Evolutionary conservation across 257 asterid genomes (phyloP), one percentile per base, ranked within the genome.

Genomic region (Jaltomata sinuosa): DNA sequence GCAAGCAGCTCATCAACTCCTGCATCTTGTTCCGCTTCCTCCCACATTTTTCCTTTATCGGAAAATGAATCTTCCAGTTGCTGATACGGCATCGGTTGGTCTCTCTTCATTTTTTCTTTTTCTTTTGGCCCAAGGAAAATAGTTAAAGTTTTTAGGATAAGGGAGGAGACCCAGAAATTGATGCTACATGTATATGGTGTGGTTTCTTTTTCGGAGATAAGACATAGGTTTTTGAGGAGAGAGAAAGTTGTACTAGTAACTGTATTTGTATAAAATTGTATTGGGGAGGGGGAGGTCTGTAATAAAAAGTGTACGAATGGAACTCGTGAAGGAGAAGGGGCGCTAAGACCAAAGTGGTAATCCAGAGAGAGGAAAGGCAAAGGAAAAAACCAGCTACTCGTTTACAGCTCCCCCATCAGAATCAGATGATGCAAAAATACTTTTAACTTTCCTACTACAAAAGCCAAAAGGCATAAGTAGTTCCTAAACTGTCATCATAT

Each of bases 1-100:
- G 95, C 96, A 54, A 95, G 88, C 65, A 89, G 94, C 82, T 94
- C 97, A 72, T 95, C 98, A 81, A 82, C 89, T 11, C 89, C 91
- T 18, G 86, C 95, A 8, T 87, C 96, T 25, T 83, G 83, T 11
- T 25, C 84, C 11, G 62, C 69, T 38, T 64, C 82, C 27, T 76
- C 90, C 92, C 94, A 91, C 92, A 92, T 90, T 89, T 88, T 90
- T 8, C 81, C 85, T 31, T 38, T 38, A 38, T 8, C 7, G 7
- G 42, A 38, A 6, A 38, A 38, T 38, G 42, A n/a, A n/a, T n/a
- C n/a, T n/a, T n/a, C n/a, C n/a, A n/a, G 5, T 38, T 4, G 42
- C 42, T 38, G 8, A 38, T 0, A 38, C 42, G 42, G 42, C 42
- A 38, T 38, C 42, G 42, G 5, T 38, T 38, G 5, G 42, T 49